phyloP scores from a whole-genome alignment of 768 basidiomycete genomes.

The Pleurotus ostreatus region DNA sequence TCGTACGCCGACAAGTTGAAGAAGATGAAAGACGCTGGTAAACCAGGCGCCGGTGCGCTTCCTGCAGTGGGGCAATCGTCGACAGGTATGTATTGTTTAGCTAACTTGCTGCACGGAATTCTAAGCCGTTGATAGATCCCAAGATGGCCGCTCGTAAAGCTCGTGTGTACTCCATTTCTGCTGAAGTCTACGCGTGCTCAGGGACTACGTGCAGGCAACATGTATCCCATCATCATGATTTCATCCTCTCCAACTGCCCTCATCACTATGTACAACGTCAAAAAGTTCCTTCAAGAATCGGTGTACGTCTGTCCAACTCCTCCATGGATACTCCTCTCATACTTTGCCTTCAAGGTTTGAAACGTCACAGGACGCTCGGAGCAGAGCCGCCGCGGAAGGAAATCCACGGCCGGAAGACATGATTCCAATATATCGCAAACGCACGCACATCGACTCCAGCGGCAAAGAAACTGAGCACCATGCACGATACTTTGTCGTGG shows the following conservation, averaged over 20 bases:
- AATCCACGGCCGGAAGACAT: conserved; percentile 78
- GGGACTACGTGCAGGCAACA: conserved; percentile 46
- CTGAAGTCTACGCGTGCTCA: background rate
- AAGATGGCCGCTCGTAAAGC: conserved; percentile 69
- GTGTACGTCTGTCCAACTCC: conserved; percentile 39
- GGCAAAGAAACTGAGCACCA: conserved; percentile 58
- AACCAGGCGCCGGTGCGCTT: conserved; percentile 37
- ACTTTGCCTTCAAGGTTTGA: conserved; percentile 49
- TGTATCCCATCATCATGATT: conserved; percentile 95
- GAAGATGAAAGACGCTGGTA: conserved; percentile 65
- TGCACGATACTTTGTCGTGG: conserved; percentile 80
- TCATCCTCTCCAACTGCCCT: conserved; percentile 93
- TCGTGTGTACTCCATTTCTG: conserved; percentile 37
- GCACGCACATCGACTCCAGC: conserved; percentile 63
- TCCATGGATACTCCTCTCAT: background rate
- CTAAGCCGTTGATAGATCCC: conserved; percentile 32
- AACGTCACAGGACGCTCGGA: conserved; percentile 69
- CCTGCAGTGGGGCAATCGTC: conserved; percentile 36
- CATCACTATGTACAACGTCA: conserved; percentile 98
- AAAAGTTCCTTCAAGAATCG: conserved; percentile 88
- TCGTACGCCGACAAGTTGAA: conserved; percentile 77
- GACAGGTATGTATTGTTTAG: conserved; percentile 6
- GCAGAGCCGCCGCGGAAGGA: conserved; percentile 63
- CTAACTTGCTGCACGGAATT: background rate
- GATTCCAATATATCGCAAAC: conserved; percentile 81